Conservation (phyloP, 83 land plant species). For the Picea engelmannii region DNA sequence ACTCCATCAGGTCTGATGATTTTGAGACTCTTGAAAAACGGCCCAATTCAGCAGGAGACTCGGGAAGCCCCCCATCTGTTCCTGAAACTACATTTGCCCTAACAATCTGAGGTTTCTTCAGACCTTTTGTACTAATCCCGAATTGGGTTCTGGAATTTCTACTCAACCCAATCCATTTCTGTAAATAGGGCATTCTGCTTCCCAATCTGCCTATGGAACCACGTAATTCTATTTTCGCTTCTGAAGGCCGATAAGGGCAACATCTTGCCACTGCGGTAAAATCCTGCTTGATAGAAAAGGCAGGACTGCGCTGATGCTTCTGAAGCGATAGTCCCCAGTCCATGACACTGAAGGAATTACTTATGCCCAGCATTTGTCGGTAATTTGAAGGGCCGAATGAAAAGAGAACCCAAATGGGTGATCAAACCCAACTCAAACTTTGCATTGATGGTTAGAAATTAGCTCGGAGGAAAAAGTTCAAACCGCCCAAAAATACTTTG, state of each 20-base stretch:
- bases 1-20: conserved; percentile 26
- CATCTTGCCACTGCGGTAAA: not conserved
- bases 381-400: not conserved
- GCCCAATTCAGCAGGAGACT: not conserved
- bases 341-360: not conserved
- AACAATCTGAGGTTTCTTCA: not conserved
- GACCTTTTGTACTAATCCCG: not conserved
- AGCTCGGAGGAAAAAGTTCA: not conserved
- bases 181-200: not conserved
- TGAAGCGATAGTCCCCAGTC: not conserved
- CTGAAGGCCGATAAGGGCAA: not conserved
- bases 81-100: conserved; percentile 8
- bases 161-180: not conserved
- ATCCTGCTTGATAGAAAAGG: not conserved
- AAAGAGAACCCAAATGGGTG: not conserved
- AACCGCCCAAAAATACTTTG: not conserved
- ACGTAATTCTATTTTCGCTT: not conserved
- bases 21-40: conserved; percentile 2
- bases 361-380: not conserved
- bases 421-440: not conserved
- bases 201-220: not conserved
- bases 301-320: not conserved
- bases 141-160: conserved; percentile 1
- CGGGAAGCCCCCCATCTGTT: not conserved
- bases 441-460: not conserved